Conservation (phyloP, 2,329 filamentous ascomycete genomes). For the Sordariomycetes sp. region DNA sequence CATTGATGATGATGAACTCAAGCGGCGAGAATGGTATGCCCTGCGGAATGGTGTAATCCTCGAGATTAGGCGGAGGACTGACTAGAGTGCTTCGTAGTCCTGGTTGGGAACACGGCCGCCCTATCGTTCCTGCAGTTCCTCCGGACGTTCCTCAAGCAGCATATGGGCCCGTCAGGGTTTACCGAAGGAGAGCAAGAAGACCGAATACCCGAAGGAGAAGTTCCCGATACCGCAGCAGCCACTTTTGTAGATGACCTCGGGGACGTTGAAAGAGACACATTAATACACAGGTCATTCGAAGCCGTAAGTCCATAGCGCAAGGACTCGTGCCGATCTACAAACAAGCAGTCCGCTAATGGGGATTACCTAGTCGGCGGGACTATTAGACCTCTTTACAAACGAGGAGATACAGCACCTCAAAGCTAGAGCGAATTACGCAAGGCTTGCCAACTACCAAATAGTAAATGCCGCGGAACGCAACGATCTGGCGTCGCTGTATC, state of each 20-base stretch:
- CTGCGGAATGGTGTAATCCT: not conserved
- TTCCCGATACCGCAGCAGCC: constrained; percentile 4
- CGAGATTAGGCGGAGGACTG: not conserved
- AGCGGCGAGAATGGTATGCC: constrained; percentile 6
- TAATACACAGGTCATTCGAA: constrained; percentile 7
- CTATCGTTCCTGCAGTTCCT: constrained; percentile 8
- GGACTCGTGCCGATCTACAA: not conserved
- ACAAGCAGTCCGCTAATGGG: constrained; percentile 1
- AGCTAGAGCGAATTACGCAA: not conserved
- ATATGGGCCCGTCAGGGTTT: constrained; percentile 7
- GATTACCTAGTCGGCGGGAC: constrained; percentile 4
- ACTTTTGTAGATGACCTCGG: constrained; percentile 1
- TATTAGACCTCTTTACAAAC: constrained; percentile 7
- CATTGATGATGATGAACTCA: constrained; percentile 6
- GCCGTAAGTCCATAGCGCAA: constrained; percentile 4
- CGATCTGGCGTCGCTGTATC: constrained; percentile 8
- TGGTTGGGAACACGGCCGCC: constrained; percentile 7
- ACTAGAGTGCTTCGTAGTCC: not conserved
- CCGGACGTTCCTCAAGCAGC: constrained; percentile 7
- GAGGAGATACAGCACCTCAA: constrained; percentile 2
- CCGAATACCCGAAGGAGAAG: constrained; percentile 5
- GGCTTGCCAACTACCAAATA: not conserved
- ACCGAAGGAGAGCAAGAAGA: constrained; percentile 7
- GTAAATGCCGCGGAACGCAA: not conserved
- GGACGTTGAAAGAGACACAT: constrained; percentile 1